Percentiles rank a stretch among this genome's conserved stretches.
Conservation (phyloP, 495 filamentous ascomycete species). For the Penicillium soppii region DNA sequence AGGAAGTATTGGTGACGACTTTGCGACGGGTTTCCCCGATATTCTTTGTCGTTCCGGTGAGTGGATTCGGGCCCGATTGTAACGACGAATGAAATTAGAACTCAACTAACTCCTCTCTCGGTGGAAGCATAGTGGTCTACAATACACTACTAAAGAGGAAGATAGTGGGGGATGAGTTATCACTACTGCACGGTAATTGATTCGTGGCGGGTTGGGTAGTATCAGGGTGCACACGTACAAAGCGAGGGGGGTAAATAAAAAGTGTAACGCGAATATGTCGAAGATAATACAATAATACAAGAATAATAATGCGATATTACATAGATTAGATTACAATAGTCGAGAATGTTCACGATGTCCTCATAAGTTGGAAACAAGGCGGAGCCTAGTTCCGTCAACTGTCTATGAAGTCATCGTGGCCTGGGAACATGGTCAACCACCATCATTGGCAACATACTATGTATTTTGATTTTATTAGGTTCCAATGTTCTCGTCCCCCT, state of each 20-base stretch:
- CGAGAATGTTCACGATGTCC: conserved; percentile 12
- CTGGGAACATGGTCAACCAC: too few relatives aligned
- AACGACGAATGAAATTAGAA: neutral
- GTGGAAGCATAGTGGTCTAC: neutral
- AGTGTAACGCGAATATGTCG: neutral
- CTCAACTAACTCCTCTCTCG: too few relatives aligned
- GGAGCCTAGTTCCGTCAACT: conserved; percentile 23
- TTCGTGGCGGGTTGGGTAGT: neutral
- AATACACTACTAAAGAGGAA: neutral
- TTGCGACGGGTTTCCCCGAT: conserved; percentile 6
- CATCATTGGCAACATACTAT: too few relatives aligned
- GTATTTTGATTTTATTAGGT: too few relatives aligned
- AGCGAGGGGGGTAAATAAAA: neutral
- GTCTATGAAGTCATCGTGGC: conserved; percentile 30
- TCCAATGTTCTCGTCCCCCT: too few relatives aligned
- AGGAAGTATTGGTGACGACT: neutral
- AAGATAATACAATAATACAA: neutral
- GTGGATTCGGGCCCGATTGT: neutral
- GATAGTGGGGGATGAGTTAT: neutral
- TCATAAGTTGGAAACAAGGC: conserved; percentile 26
- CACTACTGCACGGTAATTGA: neutral
- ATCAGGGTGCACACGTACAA: neutral
- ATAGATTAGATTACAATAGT: neutral
- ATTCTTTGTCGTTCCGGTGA: conserved; percentile 2
- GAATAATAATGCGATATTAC: neutral